phyloP scores from a whole-genome alignment of 2,329 filamentous ascomycete genomes.

The Verticillium nubilum region DNA sequence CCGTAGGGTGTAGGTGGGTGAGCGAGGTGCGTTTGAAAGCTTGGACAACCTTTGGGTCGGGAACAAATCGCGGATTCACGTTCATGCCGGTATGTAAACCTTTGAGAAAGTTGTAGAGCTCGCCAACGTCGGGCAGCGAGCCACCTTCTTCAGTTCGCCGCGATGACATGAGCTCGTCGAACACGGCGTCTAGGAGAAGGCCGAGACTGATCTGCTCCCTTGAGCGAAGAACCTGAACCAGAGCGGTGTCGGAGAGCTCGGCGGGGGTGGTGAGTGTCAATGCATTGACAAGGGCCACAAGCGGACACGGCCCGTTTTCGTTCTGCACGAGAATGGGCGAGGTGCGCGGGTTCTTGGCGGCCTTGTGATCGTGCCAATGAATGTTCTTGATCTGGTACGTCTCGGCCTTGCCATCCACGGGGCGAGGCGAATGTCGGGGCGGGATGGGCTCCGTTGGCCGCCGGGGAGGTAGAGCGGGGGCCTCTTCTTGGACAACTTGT shows the following conservation, averaged over 20 bases:
- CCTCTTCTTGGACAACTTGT: not conserved
- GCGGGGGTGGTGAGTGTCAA: constrained; percentile 76
- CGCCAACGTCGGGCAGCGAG: constrained; percentile 76
- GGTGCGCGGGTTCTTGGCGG: constrained; percentile 57
- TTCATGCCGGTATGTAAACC: constrained; percentile 96
- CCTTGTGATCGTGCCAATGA: constrained; percentile 67
- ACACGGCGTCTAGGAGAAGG: constrained; percentile 79
- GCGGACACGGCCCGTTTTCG: constrained; percentile 86
- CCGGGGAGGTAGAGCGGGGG: constrained; percentile 30
- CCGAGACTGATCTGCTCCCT: constrained; percentile 86
- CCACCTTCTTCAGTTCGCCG: constrained; percentile 57
- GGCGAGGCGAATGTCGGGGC: constrained; percentile 27
- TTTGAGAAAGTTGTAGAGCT: constrained; percentile 82
- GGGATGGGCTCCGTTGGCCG: constrained; percentile 23
- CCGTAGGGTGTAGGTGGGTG: constrained; percentile 44
- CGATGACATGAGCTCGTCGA: constrained; percentile 86
- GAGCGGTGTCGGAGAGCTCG: constrained; percentile 55
- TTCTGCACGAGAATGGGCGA: constrained; percentile 91
- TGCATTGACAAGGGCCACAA: constrained; percentile 90
- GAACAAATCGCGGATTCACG: constrained; percentile 84
- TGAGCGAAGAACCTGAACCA: constrained; percentile 71
- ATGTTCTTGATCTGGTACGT: constrained; percentile 94
- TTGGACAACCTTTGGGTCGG: constrained; percentile 41
- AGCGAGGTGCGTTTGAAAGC: constrained; percentile 47
- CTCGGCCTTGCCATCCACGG: constrained; percentile 51